phyloP scores from a whole-genome alignment of 257 asterid genomes.

The Nicotiana obtusifolia region DNA sequence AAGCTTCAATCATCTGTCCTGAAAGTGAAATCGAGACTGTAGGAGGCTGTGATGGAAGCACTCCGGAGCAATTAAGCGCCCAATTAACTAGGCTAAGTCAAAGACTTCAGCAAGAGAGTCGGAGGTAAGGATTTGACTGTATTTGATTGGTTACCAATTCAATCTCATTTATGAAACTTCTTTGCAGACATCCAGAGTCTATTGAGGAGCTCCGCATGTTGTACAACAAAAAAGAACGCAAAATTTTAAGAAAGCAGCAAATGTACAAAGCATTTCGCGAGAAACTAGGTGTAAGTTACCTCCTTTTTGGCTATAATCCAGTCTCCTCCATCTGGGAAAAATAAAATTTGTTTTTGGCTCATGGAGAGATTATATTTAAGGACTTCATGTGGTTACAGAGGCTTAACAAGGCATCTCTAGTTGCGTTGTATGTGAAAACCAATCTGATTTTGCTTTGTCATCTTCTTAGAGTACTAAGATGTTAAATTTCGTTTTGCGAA shows the following conservation, averaged over 20 bases:
- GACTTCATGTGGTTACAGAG: neutral
- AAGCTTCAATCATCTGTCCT: constrained; percentile 70
- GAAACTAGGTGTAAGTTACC: constrained; percentile 59
- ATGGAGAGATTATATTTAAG: neutral
- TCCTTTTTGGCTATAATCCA: constrained; percentile 1
- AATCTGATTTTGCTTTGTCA: neutral
- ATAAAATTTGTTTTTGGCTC: constrained; percentile 9
- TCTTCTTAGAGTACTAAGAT: neutral
- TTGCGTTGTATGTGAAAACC: neutral
- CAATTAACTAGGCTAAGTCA: constrained; percentile 48
- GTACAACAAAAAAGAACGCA: constrained; percentile 58
- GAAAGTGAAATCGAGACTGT: constrained; percentile 73
- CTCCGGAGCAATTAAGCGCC: constrained; percentile 68
- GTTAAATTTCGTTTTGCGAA: neutral
- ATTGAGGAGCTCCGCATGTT: constrained; percentile 72
- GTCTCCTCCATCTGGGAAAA: neutral
- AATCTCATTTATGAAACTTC: constrained; percentile 11
- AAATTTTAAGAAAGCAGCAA: constrained; percentile 55
- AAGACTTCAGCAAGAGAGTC: constrained; percentile 70
- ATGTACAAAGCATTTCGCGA: constrained; percentile 56
- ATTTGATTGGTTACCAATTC: neutral
- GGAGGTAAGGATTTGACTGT: constrained; percentile 36
- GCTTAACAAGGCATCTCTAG: neutral
- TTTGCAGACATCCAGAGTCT: constrained; percentile 72
- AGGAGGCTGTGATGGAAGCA: constrained; percentile 54